Conservation (phyloP, 2,329 filamentous ascomycete species). For the Fusarium nelsonii region DNA sequence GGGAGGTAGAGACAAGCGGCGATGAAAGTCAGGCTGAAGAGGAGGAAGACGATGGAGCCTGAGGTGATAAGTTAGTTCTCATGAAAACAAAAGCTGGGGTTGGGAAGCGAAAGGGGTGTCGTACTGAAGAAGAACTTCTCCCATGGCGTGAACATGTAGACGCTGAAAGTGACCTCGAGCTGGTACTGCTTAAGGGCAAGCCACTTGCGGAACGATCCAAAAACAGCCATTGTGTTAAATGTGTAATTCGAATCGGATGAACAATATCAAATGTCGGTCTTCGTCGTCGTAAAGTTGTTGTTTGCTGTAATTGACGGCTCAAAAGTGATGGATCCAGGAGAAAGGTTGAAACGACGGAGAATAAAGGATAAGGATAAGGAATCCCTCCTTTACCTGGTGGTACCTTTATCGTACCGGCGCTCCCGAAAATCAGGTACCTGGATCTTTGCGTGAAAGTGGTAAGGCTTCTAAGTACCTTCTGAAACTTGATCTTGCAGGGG, state of each 20-base stretch:
- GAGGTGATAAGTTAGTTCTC: slow-evolving; percentile 47
- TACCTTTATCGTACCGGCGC: slow-evolving; percentile 38
- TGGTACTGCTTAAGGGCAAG: slow-evolving; percentile 96
- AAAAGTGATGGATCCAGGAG: slow-evolving; percentile 30
- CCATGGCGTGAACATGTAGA: slow-evolving; percentile 97
- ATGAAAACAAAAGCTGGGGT: not conserved
- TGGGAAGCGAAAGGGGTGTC: slow-evolving; percentile 51
- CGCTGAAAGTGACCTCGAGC: slow-evolving; percentile 94
- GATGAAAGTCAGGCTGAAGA: slow-evolving; percentile 86
- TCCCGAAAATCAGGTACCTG: slow-evolving; percentile 40
- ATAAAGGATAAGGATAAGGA: slow-evolving; percentile 27
- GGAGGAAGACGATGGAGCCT: slow-evolving; percentile 94
- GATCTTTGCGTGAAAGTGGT: not conserved
- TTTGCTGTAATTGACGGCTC: not conserved
- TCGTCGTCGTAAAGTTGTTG: slow-evolving; percentile 12
- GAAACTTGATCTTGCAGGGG: slow-evolving; percentile 13
- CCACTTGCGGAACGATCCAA: slow-evolving; percentile 79
- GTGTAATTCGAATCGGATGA: not conserved
- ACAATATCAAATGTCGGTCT: not conserved
- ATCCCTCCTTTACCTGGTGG: slow-evolving; percentile 31
- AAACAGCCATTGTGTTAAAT: slow-evolving; percentile 49
- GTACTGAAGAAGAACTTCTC: slow-evolving; percentile 98
- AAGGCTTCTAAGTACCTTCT: slow-evolving; percentile 3
- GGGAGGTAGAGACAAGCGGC: slow-evolving; percentile 93
- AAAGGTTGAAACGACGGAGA: slow-evolving; percentile 28